A percentile compares a stretch with the other conserved stretches of the same genome.
Evolutionary conservation across 176 grass and related monocot genomes (phyloP).

Genomic region (Triticum dicoccoides): DNA sequence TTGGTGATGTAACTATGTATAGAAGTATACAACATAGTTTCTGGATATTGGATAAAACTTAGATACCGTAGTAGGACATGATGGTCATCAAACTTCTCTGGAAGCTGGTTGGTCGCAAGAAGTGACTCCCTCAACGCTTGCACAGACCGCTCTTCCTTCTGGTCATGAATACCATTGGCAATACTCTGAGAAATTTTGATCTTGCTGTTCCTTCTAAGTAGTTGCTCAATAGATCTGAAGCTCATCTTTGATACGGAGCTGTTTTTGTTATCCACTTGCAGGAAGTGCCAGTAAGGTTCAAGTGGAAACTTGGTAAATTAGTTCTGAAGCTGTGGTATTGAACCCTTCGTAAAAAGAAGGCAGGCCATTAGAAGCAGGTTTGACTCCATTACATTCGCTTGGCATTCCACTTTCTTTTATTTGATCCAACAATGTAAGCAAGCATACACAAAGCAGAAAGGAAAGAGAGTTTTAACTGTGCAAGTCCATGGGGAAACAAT

Average conservation of each 20-base stretch:
- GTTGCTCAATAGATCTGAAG: slow-evolving; percentile 55
- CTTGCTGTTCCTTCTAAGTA: slow-evolving; percentile 55
- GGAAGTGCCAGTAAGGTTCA: slow-evolving; percentile 51
- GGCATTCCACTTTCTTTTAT: slow-evolving; percentile 9
- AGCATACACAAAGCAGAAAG: slow-evolving; percentile 10
- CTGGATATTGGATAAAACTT: neutral
- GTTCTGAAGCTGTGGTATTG: slow-evolving; percentile 4
- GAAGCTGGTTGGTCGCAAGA: slow-evolving; percentile 61
- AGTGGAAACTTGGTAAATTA: slow-evolving; percentile 36
- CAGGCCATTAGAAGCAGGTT: neutral
- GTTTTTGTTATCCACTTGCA: slow-evolving; percentile 41
- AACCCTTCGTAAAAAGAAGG: neutral
- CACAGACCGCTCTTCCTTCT: slow-evolving; percentile 61
- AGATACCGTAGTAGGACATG: slow-evolving; percentile 83
- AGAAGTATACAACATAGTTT: slow-evolving; percentile 18
- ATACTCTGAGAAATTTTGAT: slow-evolving; percentile 49
- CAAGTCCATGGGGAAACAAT: neutral
- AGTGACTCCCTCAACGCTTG: slow-evolving; percentile 61
- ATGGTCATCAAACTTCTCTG: slow-evolving; percentile 84
- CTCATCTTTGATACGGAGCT: slow-evolving; percentile 58
- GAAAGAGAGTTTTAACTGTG: neutral
- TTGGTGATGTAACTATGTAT: neutral
- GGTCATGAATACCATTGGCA: slow-evolving; percentile 48
- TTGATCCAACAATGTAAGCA: slow-evolving; percentile 10
- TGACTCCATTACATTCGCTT: neutral